Evolutionary conservation across 2,329 filamentous ascomycete species (phyloP), one percentile per base, ranked within the genome.

Genomic region (Dothidotthia symphoricarpi): DNA sequence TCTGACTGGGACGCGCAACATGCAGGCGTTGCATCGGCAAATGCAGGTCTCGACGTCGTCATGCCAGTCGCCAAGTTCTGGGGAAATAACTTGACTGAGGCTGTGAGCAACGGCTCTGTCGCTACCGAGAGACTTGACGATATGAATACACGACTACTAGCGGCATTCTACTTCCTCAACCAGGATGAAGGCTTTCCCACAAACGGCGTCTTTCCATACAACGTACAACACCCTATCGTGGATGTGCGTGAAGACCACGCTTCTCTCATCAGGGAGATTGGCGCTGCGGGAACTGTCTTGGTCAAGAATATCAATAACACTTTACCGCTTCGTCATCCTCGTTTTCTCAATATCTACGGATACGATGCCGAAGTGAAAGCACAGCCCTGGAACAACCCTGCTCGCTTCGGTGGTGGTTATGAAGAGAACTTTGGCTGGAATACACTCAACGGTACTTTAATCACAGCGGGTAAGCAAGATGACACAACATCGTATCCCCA

Each of bases 301-400:
- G 53, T 76, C 6, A 76, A 77, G 52, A 80, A 80, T 36, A 55
- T 75, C 15, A 75, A 78, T 34, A 71, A 80, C 4, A 70, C 73
- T 0, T 43, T 81, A 3, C 77, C 77, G 0, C 59, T 80, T 3
- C 54, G 73, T 13, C 73, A 72, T 16, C 64, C 68, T 5, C 56
- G 57, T 4, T 67, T 62, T 38, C 41, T 70, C 6, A 61, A 57
- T 30, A 54, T 70, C 15, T 69, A 67, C 35, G 67, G 67, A 4
- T 69, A 69, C 24, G 67, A 69, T 37, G 67, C 68, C 2, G 54
- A 57, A 22, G 49, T 64, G 11, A 64, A 64, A 35, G 51, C 51
- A 1, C 44, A 44, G 8, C 66, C 66, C 2, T 68, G 65, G 65
- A 60, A 63, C n/a, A 65, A 65, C 10, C 58, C 63, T 3, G 28